Evolutionary conservation across 768 basidiomycete genomes (phyloP).

Genomic region (Russula abietina): DNA sequence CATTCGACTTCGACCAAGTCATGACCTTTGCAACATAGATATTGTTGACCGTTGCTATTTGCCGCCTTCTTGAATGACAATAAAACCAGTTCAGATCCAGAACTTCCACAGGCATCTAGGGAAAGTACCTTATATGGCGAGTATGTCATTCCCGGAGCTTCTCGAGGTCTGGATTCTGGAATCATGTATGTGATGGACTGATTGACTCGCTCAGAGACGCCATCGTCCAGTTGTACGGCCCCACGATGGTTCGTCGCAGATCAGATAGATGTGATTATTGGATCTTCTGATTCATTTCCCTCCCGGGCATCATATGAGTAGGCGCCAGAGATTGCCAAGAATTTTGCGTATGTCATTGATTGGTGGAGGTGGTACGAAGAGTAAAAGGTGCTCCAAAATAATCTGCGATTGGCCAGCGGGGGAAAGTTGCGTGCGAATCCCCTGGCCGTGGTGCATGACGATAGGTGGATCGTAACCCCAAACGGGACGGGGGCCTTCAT

Average conservation of each 20-base stretch:
- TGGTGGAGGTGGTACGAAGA: no score
- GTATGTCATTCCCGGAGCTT: background rate
- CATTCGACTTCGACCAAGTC: background rate
- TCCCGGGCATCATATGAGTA: background rate
- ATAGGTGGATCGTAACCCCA: slow-evolving; percentile 35
- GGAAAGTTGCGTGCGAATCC: background rate
- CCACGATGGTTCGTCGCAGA: slow-evolving; percentile 31
- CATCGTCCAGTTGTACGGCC: background rate
- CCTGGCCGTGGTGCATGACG: slow-evolving; percentile 33
- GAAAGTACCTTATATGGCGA: background rate
- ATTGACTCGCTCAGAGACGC: background rate
- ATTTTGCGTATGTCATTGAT: no score
- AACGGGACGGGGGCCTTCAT: background rate
- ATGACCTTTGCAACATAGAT: background rate
- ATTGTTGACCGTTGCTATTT: no score
- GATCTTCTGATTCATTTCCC: slow-evolving; percentile 27
- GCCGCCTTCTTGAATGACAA: background rate
- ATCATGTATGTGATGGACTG: background rate
- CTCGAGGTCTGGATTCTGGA: background rate
- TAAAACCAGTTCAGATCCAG: background rate
- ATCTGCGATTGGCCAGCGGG: no score
- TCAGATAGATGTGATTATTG: slow-evolving; percentile 29
- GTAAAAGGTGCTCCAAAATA: no score
- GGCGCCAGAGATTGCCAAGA: no score
- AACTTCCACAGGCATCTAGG: background rate